Evolutionary conservation across 176 grass and related monocot species (phyloP).

Genomic region (Dendrocalamus sinicus): DNA sequence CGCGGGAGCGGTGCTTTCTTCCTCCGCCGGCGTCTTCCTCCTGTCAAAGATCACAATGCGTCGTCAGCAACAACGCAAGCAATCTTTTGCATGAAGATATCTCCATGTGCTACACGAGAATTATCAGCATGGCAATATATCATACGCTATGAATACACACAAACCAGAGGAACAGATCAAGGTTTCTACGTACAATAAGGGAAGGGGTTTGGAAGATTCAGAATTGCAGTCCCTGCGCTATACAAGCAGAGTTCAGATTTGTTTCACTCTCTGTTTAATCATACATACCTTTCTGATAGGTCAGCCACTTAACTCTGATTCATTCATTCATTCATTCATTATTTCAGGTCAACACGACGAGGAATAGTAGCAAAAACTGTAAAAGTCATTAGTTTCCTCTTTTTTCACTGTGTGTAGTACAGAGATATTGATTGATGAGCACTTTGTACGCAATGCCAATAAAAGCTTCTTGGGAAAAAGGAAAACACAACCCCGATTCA

Average conservation of each 20-base stretch:
- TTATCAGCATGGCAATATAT: not conserved
- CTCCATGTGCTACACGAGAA: not conserved
- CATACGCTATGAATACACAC: not conserved
- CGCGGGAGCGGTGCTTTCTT: constrained; percentile 66
- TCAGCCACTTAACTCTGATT: not conserved
- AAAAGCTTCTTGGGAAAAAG: not conserved
- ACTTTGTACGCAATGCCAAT: not conserved
- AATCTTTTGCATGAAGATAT: constrained; percentile 16
- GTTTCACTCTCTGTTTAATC: not conserved
- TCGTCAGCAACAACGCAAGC: not conserved
- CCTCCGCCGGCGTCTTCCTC: constrained; percentile 76
- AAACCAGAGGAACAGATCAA: not conserved
- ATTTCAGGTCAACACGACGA: constrained; percentile 12
- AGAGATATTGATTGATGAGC: not conserved
- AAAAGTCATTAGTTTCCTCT: not conserved
- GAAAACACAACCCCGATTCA: not conserved
- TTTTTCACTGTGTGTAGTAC: not conserved
- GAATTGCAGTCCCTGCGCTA: not conserved
- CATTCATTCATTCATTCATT: not conserved
- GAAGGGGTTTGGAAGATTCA: constrained; percentile 2
- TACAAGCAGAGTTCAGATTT: not conserved
- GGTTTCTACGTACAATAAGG: not conserved
- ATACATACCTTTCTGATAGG: not conserved
- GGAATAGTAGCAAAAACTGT: not conserved
- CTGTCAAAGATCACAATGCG: constrained; percentile 56